Evolutionary conservation across 1,284 basidiomycete genomes (phyloP), one percentile per base, ranked within the genome.

Genomic region (Ustilago sp.): DNA sequence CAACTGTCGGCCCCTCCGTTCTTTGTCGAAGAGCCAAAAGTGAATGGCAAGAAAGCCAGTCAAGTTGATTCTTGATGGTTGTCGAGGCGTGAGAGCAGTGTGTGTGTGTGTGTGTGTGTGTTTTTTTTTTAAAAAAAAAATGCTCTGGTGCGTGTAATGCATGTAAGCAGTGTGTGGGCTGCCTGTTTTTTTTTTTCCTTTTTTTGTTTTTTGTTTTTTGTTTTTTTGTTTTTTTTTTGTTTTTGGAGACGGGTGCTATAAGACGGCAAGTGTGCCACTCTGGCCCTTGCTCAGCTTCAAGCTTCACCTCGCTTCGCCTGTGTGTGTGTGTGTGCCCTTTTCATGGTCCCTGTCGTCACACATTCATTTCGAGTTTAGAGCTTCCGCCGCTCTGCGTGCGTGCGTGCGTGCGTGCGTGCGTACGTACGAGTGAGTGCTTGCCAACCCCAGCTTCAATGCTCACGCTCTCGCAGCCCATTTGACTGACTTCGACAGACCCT

Each of bases 181-280:
- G 23, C 23, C 23, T 23, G 23, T 2, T 23, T 23, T 23, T 23
- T 23, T 3, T 23, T 23, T 23, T 23, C 2, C 3, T 2, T 23
- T 23, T 23, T 23, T 23, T 23, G 2, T 2, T 23, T 23, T 23
- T 23, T 23, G 2, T 2, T 23, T 23, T 23, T 23, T 0, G 2
- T 23, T 23, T 23, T 23, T 23, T 23, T 0, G 2, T 23, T 23
- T 23, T 2, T 23, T 23, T 2, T 23, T 23, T 23, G 0, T 23
- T 23, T 28, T 28, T 28, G 2, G 23, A 38, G 36, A 9, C 4
- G 43, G n/a, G 43, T 19, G 43, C n/a, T 4, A 45, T 17, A 45
- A 45, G 43, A 45, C 43, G 43, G 43, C n/a, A 45, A 15, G 9
- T 45, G 43, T n/a, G n/a, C n/a, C n/a, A n/a, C n/a, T n/a, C n/a